Base-by-base conservation (phyloP, 1,139 yeast species). In the Taiozyma sp. region DNA sequence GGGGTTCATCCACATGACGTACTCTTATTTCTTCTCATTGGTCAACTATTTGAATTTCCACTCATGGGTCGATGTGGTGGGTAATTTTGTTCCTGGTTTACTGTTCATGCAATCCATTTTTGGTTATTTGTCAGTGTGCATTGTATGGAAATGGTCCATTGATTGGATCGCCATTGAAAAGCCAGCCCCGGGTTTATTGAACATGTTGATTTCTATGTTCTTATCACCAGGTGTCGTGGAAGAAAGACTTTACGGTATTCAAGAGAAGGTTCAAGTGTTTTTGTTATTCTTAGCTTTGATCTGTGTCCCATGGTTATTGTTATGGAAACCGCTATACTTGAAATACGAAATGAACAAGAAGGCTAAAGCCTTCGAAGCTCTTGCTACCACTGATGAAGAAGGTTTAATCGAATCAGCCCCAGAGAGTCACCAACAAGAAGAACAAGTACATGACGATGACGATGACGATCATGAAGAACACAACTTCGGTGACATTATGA, bases 131-230 rank as follows among this genome's bases (percentile, higher is more conserved):
- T 77, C 95, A 4, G 64, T 93, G 49, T 80, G 93, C 41, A 92
- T 93, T 60, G 77, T 93, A 32, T 93, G 92, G 76, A 93, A 93
- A 70, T 93, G 99, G 99, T 74, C 85, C 44, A 86, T 88, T 42
- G 96, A 93, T 71, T 93, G 99, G 99, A 70, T 86, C 47, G 85
- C 79, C 9, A 77, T 77, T 36, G 84, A 75, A 3, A 81, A 77
- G 60, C 86, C 87, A 48, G 96, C 99, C 1, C 99, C 99, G 3
- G 96, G 97, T 29, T 74, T 93, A 61, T 79, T 93, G 57, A 92
- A 93, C 69, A 93, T 93, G 97, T 78, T 93, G 63, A 93, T 93
- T 62, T 88, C 88, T 65, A 93, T 93, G 99, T 93, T 95, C 66
- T 75, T 93, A 64, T 75, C 97, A 0, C 99, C 99, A 6, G 98